Evolutionary conservation across 2,329 filamentous ascomycete species (phyloP), one percentile per base, ranked within the genome.

Genomic region (Xylariaceae sp.): DNA sequence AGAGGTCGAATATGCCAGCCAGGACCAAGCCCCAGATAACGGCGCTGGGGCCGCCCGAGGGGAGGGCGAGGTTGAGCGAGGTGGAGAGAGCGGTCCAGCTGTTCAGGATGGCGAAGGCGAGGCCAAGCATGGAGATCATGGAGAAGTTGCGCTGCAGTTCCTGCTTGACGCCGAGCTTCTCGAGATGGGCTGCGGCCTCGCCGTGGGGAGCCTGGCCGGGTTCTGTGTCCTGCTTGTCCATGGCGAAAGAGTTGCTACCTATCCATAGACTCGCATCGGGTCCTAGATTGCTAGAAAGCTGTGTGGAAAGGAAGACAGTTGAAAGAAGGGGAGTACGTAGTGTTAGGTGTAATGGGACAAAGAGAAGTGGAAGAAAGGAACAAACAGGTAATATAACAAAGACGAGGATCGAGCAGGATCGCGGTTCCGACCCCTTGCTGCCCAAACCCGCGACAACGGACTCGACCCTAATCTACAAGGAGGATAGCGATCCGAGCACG

Each of bases 141-240:
- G 74, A 77, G 55, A 80, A 79, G 64, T 77, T 78, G 45, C 77
- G 72, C 62, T 74, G 69, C 13, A 79, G 68, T 63, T 78, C 76
- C 62, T 76, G 76, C 65, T 74, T 76, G 52, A 77, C 74, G 39
- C 76, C 76, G 40, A 78, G 65, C 13, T 71, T 67, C 53, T 37
- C 36, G 36, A 37, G 36, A 12, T 37, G 36, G 3, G 5, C 15
- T 72, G n/a, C 36, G 71, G n/a, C 36, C 36, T 37, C 36, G 12
- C 12, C 36, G 15, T 37, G 36, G 8, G 9, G 30, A 13, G n/a
- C 4, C 15, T 5, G 15, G n/a, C 7, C n/a, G n/a, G 36, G 15
- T 18, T 37, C 36, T 13, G 4, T 4, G 15, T 37, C 36, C n/a
- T 37, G 36, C 36, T 37, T 18, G 36, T 9, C n/a, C 36, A 37